A percentile compares a stretch with the other conserved stretches of the same genome.
phyloP scores from a whole-genome alignment of 1,284 basidiomycete species.

The Sphaerobolus stellatus region DNA sequence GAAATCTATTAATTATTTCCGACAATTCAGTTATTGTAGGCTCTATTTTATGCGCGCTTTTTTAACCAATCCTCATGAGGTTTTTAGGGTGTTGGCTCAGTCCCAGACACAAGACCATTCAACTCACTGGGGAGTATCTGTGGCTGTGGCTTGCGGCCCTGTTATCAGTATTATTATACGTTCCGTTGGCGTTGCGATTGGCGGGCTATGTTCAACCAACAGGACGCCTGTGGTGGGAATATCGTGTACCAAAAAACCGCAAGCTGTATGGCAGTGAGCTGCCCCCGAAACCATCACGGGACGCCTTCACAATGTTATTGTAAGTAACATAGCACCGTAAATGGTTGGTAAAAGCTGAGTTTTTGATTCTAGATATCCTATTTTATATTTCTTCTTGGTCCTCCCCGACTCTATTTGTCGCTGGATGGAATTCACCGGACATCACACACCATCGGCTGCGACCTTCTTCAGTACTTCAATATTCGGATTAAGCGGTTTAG shows the following conservation, averaged over 20 bases:
- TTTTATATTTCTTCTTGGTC: constrained; percentile 18
- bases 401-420: constrained; percentile 19
- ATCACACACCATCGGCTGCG: constrained; percentile 2
- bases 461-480: constrained; percentile 15
- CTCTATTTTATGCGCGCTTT: neutral
- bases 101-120: neutral
- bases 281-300: constrained; percentile 4
- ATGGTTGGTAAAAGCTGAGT: neutral
- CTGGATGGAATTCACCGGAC: constrained; percentile 16
- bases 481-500: constrained; percentile 19
- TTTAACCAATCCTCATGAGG: neutral
- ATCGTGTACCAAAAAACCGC: constrained; percentile 1
- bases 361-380: constrained; percentile 17
- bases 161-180: constrained; percentile 11
- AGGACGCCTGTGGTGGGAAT: constrained; percentile 3
- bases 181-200: constrained; percentile 9
- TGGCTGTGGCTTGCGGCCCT: constrained; percentile 15
- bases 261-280: neutral
- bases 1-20: neutral
- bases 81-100: constrained; percentile 17
- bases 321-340: neutral
- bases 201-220: neutral
- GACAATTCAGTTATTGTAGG: neutral
- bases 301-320: constrained; percentile 10
- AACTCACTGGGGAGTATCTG: constrained; percentile 14